Percentiles rank a stretch among this genome's conserved stretches.
phyloP scores from a whole-genome alignment of 2,329 filamentous ascomycete genomes.

The Cladosporium velox region DNA sequence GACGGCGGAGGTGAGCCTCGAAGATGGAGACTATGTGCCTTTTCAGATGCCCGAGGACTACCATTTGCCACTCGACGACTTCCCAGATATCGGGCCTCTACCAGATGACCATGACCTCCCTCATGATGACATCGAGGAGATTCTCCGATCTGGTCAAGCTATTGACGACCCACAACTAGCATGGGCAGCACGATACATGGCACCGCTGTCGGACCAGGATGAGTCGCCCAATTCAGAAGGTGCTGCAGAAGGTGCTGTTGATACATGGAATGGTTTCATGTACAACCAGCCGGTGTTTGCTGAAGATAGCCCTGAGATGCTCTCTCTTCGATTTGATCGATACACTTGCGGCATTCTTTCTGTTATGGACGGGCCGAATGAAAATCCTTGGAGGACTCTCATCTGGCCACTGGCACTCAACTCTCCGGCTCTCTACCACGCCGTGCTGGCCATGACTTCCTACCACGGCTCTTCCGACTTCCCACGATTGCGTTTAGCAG shows the following conservation, averaged over 20 bases:
- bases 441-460: conserved; percentile 67
- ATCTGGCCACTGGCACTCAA: conserved; percentile 69
- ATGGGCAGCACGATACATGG: conserved; percentile 19
- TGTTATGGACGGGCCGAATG: conserved; percentile 67
- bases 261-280: conserved; percentile 26
- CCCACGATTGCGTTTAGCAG: conserved; percentile 60
- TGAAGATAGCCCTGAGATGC: conserved; percentile 56
- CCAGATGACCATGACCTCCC: conserved; percentile 5
- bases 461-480: conserved; percentile 65
- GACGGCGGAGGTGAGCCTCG: conserved; percentile 20
- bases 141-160: conserved; percentile 12
- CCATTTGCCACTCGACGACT: conserved; percentile 17
- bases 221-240: conserved; percentile 11
- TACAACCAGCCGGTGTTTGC: conserved; percentile 35
- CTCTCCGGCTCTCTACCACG: conserved; percentile 67
- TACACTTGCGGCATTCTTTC: conserved; percentile 71
- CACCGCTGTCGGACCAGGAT: background rate
- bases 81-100: conserved; percentile 10
- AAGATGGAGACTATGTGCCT: conserved; percentile 16
- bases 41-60: conserved; percentile 21
- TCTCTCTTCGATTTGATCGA: conserved; percentile 64
- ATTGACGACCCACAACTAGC: conserved; percentile 18
- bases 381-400: conserved; percentile 71
- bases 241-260: conserved; percentile 6
- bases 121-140: conserved; percentile 10